Evolutionary conservation across 495 filamentous ascomycete genomes (phyloP), one percentile per base, ranked within the genome.

Genomic region (Achaetomiella virescens): DNA sequence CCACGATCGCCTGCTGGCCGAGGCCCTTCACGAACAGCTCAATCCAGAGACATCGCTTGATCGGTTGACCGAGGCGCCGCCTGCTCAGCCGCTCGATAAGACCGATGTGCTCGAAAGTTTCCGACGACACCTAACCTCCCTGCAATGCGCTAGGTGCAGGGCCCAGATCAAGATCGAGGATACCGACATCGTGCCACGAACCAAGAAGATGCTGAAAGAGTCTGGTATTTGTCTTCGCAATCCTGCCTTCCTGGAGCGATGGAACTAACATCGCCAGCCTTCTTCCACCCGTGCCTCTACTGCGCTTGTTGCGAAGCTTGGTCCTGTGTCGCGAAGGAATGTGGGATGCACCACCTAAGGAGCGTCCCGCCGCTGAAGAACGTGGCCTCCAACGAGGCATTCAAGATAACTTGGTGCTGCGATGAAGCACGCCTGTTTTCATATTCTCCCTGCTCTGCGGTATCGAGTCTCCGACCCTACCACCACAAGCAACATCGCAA

Each of bases 391-490:
- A 50, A 45, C 1, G 37, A 52, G 15, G 40, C 9, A 9, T 38
- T 64, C 29, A 54, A 56, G 1, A 20, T 66, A 4, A 14, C 51
- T 18, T 72, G 68, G 68, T 73, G 70, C 54, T 75, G 72, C 49
- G 58, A 66, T 17, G 10, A 48, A 10, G 66, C 64, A 2, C 58
- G 68, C 8, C 18, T 67, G 6, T 68, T 66, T n/a, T 72, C 15
- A 52, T 65, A 17, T 72, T 68, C 50, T 64, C 63, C 18, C 54
- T 73, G 0, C 61, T 65, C 17, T 72, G 70, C 24, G 72, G 70
- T 12, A 52, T 55, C 45, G 50, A 66, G 31, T n/a, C 41, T 6
- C 15, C 22, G 4, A 8, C 35, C 5, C 24, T 36, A 22, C n/a
- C 53, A n/a, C n/a, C 33, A 6, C 45, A 17, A 8, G 12, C 24